Evolutionary conservation across 345 rosid genomes (phyloP), one percentile per base, ranked within the genome.

Genomic region (Salix arbutifolia): DNA sequence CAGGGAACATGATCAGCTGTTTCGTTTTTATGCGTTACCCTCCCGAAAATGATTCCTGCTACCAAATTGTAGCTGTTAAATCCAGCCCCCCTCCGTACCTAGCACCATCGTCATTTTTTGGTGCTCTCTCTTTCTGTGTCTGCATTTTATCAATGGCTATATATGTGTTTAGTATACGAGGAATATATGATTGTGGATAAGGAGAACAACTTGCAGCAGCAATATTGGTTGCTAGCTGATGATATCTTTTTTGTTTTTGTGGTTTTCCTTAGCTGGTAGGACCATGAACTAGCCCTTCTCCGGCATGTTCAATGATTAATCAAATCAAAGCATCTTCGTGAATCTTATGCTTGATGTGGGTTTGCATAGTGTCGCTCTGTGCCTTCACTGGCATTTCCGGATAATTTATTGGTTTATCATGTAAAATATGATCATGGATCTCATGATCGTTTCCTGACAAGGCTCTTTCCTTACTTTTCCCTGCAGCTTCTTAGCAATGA

Each of bases 51-150:
- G 52, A 50, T 74, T 72, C 37, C 73, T 73, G 70, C 74, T 73
- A 40, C 70, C 66, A 74, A 53, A 60, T 50, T 74, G 53, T 11
- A 58, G 81, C 58, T 37, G 80, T 84, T 82, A 76, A 82, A 86
- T 84, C 87, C 56, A 82, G 79, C 76, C 81, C 76, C 81, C 85
- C 67, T 73, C 84, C 79, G 85, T 82, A 82, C 87, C 53, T 61
- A 68, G 79, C 83, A 83, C 84, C 60, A 65, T 38, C 38, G 28
- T 74, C 80, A 67, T 71, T 74, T 60, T 52, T 76, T 77, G 77
- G 83, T 77, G 82, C 78, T 69, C 65, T 70, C 66, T 58, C 71
- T 53, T 9, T 52, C 72, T 67, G 58, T 76, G 62, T 83, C 83
- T 79, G 70, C 82, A 50, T 26, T 44, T 65, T 46, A 38, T 30